phyloP scores from a whole-genome alignment of 257 asterid species.

The Striga asiatica region DNA sequence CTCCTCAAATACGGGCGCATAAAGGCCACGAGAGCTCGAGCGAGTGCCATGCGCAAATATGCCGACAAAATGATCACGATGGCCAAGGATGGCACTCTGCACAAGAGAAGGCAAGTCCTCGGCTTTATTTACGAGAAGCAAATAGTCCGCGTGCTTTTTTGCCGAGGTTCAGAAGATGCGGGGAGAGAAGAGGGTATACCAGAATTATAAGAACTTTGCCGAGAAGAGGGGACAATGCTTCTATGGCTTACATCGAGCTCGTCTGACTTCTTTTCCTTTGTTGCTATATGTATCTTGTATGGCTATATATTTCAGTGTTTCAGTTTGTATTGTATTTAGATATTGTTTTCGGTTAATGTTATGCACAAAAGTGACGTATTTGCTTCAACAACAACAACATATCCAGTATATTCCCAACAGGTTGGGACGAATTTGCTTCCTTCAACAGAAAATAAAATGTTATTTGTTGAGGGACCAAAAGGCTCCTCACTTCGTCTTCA shows the following conservation, averaged over 20 bases:
- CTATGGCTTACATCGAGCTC: conserved; percentile 86
- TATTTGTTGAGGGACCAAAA: no score
- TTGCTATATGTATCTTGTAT: no score
- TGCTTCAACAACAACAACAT: no score
- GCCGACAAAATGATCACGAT: conserved; percentile 84
- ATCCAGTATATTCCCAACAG: no score
- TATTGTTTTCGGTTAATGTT: no score
- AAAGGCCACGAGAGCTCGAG: conserved; percentile 88
- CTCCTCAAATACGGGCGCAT: conserved; percentile 90
- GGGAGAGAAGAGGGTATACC: conserved; percentile 90
- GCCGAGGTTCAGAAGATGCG: conserved; percentile 87
- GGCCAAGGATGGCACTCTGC: conserved; percentile 90
- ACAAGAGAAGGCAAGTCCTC: conserved; percentile 94
- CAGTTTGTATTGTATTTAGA: no score
- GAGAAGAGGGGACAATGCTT: conserved; percentile 83
- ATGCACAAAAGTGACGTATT: no score
- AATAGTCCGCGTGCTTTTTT: conserved; percentile 81
- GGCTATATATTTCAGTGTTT: no score
- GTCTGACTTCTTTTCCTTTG: conserved; percentile 30
- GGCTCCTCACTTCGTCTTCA: no score
- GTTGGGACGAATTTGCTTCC: no score
- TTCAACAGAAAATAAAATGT: no score
- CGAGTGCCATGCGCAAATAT: conserved; percentile 82
- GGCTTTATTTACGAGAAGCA: conserved; percentile 88
- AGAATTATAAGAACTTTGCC: conserved; percentile 88